Conservation (phyloP, 352 stramenopile species). For the Pythium phragmitis region DNA sequence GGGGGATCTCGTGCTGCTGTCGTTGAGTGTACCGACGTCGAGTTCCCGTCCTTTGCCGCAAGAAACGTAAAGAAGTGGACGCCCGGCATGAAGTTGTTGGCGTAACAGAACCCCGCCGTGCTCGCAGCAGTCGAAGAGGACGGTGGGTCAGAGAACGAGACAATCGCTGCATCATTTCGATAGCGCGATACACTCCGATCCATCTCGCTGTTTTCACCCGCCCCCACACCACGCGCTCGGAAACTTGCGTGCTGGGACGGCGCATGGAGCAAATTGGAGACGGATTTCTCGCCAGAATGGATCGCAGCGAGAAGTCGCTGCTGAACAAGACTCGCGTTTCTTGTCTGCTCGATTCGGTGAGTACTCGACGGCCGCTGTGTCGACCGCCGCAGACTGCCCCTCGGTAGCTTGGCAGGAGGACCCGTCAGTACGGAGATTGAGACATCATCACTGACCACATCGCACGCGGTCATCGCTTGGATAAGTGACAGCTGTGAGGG, state of each 20-base stretch:
- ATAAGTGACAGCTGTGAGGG: background rate
- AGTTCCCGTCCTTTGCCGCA: conserved; percentile 42
- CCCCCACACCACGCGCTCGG: conserved; percentile 16
- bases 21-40: background rate
- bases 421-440: background rate
- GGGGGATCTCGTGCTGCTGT: background rate
- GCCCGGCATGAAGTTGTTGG: conserved; percentile 69
- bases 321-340: conserved; percentile 47
- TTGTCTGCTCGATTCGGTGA: background rate
- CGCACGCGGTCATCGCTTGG: background rate
- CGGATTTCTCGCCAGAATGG: conserved; percentile 45
- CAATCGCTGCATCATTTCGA: conserved; percentile 45
- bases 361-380: conserved; percentile 18
- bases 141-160: conserved; percentile 58
- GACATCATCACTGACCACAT: background rate
- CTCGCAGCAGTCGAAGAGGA: conserved; percentile 17
- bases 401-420: background rate
- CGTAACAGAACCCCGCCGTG: conserved; percentile 43
- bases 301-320: conserved; percentile 68
- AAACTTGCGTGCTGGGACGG: conserved; percentile 30
- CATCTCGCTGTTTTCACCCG: conserved; percentile 17
- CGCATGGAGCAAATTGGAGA: conserved; percentile 23
- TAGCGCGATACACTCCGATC: conserved; percentile 50
- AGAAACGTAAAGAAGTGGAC: conserved; percentile 81
- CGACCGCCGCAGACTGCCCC: background rate